Percentiles rank a stretch among this genome's conserved stretches.
These are phyloP conservation scores for Russula compacta DNA, from an alignment of 768 basidiomycete genomes.

Conservation along the genomic window DNA sequence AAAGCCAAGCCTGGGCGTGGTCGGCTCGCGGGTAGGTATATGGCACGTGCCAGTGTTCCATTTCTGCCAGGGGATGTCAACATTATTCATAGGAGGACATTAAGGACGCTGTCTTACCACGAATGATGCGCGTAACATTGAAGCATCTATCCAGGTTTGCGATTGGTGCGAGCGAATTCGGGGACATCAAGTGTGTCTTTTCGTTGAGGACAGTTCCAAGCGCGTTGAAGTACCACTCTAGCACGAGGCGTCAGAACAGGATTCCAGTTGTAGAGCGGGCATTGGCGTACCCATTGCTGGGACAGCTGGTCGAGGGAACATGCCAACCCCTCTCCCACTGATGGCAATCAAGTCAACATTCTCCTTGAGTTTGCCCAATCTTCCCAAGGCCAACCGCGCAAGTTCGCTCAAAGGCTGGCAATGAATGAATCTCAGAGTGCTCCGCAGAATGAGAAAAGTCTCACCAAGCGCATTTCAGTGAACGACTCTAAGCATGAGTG, in stretches of 20 bases:
- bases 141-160: conserved; percentile 9
- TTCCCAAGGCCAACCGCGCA: background rate
- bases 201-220: background rate
- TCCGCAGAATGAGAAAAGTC: background rate
- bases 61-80: conserved; percentile 26
- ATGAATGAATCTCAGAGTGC: background rate
- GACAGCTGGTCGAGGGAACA: conserved; percentile 7
- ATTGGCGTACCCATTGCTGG: conserved; percentile 2
- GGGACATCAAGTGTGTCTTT: background rate
- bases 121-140: background rate
- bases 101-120: background rate
- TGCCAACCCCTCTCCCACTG: background rate
- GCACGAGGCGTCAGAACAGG: background rate
- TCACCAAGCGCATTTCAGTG: background rate
- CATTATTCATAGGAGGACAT: no score
- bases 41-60: conserved; percentile 39
- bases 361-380: conserved; percentile 1
- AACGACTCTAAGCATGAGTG: conserved; percentile 3
- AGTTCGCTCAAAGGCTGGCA: conserved; percentile 3
- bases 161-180: background rate
- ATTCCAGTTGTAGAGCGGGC: no score
- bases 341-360: background rate
- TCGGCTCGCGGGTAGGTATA: conserved; percentile 32
- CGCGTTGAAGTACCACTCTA: conserved; percentile 7
- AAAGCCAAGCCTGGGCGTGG: conserved; percentile 35